These are phyloP conservation scores for Kwoniella sp. DNA, from an alignment of 768 basidiomycete genomes.

Conservation along the genomic window DNA sequence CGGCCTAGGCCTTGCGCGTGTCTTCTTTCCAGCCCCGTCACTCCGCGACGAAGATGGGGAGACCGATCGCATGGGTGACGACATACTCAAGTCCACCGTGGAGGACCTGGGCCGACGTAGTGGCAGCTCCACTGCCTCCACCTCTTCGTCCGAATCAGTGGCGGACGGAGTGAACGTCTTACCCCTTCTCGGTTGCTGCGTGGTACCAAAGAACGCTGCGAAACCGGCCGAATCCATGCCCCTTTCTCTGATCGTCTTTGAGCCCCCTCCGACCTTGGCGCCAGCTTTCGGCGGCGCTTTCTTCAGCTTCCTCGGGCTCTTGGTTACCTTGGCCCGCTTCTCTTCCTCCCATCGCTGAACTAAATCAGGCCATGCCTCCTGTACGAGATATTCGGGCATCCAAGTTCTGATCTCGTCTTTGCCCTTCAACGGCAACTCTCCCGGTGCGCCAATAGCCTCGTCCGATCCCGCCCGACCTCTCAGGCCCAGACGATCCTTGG, in stretches of 20 bases:
- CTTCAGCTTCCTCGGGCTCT: constrained; percentile 55
- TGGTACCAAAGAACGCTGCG: constrained; percentile 12
- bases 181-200: neutral
- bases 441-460: neutral
- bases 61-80: no score
- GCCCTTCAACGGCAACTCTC: neutral
- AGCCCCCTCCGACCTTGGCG: no score
- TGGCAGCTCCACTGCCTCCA: constrained; percentile 10
- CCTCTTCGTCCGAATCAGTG: constrained; percentile 12
- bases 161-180: neutral
- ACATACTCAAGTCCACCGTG: no score
- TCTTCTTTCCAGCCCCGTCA: constrained; percentile 3
- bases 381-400: constrained; percentile 77
- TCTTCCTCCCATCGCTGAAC: constrained; percentile 63
- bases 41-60: constrained; percentile 8
- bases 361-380: constrained; percentile 62
- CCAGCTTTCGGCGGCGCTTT: neutral
- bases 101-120: neutral
- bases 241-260: no score
- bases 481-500: constrained; percentile 50
- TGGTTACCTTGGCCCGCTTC: constrained; percentile 62
- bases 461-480: constrained; percentile 53
- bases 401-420: constrained; percentile 65
- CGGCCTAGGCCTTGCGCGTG: constrained; percentile 1
- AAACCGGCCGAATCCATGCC: constrained; percentile 9